phyloP scores from a whole-genome alignment of 108 stramenopile species.

The Stephanodiscus minutulus region DNA sequence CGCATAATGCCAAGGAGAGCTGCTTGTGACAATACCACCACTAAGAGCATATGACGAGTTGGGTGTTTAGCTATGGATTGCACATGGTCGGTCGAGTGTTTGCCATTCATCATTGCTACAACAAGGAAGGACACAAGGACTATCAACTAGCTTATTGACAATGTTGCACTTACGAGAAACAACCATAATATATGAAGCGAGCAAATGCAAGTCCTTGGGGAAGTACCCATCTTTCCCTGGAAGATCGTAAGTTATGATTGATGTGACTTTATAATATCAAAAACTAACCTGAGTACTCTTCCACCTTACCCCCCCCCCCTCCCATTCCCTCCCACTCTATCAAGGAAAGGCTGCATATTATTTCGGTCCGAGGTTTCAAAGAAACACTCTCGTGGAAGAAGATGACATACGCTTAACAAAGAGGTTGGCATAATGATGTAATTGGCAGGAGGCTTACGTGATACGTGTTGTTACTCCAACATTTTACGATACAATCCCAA shows the following conservation, averaged over 20 bases:
- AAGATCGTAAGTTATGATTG: neutral
- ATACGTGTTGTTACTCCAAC: constrained; percentile 20
- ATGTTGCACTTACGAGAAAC: neutral
- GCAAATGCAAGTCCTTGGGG: neutral
- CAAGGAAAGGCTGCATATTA: neutral
- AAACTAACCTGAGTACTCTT: too few species aligned
- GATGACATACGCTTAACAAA: neutral
- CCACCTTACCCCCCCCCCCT: neutral
- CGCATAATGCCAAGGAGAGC: too few species aligned
- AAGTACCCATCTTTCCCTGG: neutral
- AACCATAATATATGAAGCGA: neutral
- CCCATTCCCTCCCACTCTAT: neutral
- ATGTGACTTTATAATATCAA: neutral
- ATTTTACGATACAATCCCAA: constrained; percentile 64
- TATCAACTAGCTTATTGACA: neutral
- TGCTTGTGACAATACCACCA: too few species aligned
- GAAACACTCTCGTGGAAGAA: neutral
- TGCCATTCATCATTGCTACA: too few species aligned
- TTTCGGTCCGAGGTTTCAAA: neutral
- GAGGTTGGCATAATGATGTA: constrained; percentile 2
- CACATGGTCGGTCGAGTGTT: too few species aligned
- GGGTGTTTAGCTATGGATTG: too few species aligned
- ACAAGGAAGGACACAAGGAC: neutral
- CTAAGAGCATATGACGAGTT: too few species aligned
- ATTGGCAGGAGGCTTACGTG: constrained; percentile 8